Evolutionary conservation across 306 rosid genomes (phyloP), one percentile per base, ranked within the genome.

Genomic region (Canavalia gladiata): DNA sequence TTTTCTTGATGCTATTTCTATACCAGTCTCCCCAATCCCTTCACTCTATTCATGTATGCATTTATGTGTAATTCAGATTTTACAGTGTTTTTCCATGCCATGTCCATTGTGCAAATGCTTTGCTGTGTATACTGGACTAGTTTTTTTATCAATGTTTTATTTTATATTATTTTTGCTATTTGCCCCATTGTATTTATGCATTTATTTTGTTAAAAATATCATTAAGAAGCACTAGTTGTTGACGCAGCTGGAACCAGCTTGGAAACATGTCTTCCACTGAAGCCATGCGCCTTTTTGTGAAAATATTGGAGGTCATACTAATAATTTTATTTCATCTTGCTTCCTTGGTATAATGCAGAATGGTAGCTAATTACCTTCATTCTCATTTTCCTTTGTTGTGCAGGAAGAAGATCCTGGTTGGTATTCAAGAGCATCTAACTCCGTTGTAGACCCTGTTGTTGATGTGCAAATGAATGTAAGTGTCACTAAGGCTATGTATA

Each of bases 261-360:
- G 94, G 97, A 46, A 92, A 89, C 79, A 94, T 90, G 91, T 87
- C 91, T 58, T 57, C 92, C 76, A 82, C 91, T 13, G 98, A 94
- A 86, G 97, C 98, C 77, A 94, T 94, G 98, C 98, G 97, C 52
- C 97, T 94, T 63, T 94, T 94, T 87, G 98, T 94, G 65, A 94
- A 94, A 91, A 92, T 94, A 83, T 88, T 92, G 87, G 97, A 94
- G 98, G 98, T 94, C 57, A 50, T 18, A n/a, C 65, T 34, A 60
- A 10, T 34, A 54, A 67, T 41, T 67, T 70, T 59, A 4, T 60
- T 56, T 30, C 72, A 72, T 60, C 25, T 46, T 76, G 57, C 33
- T 83, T 79, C 42, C 7, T 42, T 66, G 11, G 1, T 64, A 28
- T 72, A 41, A 30, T 43, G 75, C 45, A 34, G 80, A 71, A 57